These are phyloP conservation scores for Claviceps purpurea DNA, from an alignment of 2,329 filamentous ascomycete species.

Conservation along the genomic window DNA sequence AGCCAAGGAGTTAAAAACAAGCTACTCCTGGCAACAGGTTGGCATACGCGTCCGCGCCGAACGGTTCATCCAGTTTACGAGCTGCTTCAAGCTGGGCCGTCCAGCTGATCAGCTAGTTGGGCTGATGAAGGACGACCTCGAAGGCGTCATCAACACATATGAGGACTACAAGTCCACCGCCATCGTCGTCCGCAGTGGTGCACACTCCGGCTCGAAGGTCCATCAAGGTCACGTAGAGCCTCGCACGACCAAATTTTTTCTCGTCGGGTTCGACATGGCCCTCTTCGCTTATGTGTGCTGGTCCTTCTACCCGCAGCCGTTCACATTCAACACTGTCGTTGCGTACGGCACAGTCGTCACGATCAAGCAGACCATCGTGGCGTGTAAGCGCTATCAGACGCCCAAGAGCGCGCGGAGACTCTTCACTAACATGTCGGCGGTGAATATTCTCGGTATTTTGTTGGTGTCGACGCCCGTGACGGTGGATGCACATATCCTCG, in stretches of 20 bases:
- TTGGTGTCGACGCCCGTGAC: constrained; percentile 11
- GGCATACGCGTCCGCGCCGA: constrained; percentile 8
- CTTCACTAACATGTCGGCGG: constrained; percentile 11
- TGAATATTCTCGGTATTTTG: constrained; percentile 11
- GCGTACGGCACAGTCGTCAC: constrained; percentile 11
- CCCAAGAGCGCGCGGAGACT: constrained; percentile 9
- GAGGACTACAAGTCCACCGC: constrained; percentile 8
- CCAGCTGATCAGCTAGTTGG: constrained; percentile 10
- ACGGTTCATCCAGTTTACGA: constrained; percentile 10
- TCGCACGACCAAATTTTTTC: constrained; percentile 8
- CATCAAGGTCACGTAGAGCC: constrained; percentile 9
- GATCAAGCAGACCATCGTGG: constrained; percentile 11
- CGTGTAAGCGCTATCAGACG: constrained; percentile 11
- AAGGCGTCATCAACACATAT: constrained; percentile 9
- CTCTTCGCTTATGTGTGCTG: constrained; percentile 12
- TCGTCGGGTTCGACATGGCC: constrained; percentile 9
- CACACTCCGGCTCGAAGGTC: neutral
- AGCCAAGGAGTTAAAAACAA: neutral
- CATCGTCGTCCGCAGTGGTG: neutral
- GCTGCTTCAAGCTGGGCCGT: constrained; percentile 8
- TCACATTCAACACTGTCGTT: constrained; percentile 12
- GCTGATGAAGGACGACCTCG: constrained; percentile 10
- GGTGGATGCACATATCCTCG: constrained; percentile 7
- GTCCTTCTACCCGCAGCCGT: constrained; percentile 11
- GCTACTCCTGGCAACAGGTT: constrained; percentile 5